Percentiles rank a stretch among this genome's conserved stretches.
Evolutionary conservation across 2,329 filamentous ascomycete species (phyloP).

Genomic region (Emmonsiellopsis sp.): DNA sequence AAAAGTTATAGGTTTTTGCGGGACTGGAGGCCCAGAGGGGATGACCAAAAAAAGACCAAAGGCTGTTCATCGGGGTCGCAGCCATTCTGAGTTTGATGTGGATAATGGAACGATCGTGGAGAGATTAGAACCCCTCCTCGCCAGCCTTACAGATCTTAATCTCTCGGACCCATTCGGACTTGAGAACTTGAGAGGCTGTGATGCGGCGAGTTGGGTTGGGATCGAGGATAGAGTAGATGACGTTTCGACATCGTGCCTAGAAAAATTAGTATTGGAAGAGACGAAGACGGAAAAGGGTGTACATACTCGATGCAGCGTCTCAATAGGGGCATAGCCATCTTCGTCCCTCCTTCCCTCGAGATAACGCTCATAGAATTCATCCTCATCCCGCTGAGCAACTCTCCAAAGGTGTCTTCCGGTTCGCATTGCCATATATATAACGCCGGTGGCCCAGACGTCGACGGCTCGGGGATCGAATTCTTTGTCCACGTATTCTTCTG

Average conservation of each 20-base stretch:
- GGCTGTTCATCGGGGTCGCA: background rate
- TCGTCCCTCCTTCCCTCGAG: constrained; percentile 87
- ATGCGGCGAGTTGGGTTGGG: constrained; percentile 87
- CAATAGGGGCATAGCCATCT: constrained; percentile 91
- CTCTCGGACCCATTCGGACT: constrained; percentile 97
- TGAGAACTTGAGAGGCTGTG: constrained; percentile 90
- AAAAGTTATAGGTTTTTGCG: background rate
- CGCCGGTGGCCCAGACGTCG: constrained; percentile 95
- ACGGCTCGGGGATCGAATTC: constrained; percentile 98
- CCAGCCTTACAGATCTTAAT: constrained; percentile 96
- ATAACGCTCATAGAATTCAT: constrained; percentile 94
- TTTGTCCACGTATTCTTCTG: constrained; percentile 88
- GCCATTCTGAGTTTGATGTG: background rate
- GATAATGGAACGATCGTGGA: background rate
- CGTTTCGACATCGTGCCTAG: constrained; percentile 91
- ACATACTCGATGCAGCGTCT: constrained; percentile 85
- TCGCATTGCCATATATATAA: constrained; percentile 99
- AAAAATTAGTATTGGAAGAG: constrained; percentile 14
- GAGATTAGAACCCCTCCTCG: constrained; percentile 71
- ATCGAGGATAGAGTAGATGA: constrained; percentile 97
- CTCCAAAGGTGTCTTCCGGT: constrained; percentile 94
- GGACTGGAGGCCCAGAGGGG: background rate
- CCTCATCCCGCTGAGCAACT: constrained; percentile 91
- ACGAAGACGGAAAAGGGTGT: constrained; percentile 6
- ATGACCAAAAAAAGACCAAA: background rate